Percentiles rank a stretch among this genome's conserved stretches.
phyloP scores from a whole-genome alignment of 805 yeast genomes.

The Lipomyces orientalis region DNA sequence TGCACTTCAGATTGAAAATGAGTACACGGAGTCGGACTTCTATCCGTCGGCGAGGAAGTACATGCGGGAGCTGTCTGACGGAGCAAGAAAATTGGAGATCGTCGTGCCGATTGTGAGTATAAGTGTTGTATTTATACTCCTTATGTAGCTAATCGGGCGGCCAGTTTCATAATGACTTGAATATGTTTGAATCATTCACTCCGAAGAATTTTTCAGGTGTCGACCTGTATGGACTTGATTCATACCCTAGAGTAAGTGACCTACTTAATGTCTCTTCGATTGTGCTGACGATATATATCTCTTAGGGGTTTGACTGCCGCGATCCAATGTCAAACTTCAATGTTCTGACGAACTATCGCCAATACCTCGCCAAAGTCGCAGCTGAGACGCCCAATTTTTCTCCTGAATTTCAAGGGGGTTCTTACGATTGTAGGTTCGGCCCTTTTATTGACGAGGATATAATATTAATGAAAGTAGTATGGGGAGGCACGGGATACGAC shows the following conservation, averaged over 20 bases:
- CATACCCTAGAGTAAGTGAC: conserved; percentile 19
- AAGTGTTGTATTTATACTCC: not conserved
- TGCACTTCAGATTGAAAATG: conserved; percentile 31
- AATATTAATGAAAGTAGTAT: conserved; percentile 1
- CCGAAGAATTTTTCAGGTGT: conserved; percentile 19
- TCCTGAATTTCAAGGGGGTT: conserved; percentile 29
- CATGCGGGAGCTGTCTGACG: conserved; percentile 12
- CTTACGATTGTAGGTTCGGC: conserved; percentile 11
- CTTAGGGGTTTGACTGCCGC: conserved; percentile 17
- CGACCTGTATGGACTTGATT: conserved; percentile 28
- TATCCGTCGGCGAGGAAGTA: conserved; percentile 21
- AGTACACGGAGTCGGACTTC: not conserved
- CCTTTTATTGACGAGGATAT: not conserved
- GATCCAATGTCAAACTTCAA: conserved; percentile 5
- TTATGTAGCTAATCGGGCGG: conserved; percentile 1
- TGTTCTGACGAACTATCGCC: conserved; percentile 13
- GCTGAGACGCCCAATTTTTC: conserved; percentile 16
- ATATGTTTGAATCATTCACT: conserved; percentile 15
- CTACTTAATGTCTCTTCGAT: not conserved
- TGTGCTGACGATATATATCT: not conserved
- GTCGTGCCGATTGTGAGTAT: conserved; percentile 25
- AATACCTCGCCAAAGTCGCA: conserved; percentile 14
- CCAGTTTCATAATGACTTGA: conserved; percentile 28
- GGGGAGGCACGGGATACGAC: conserved; percentile 33
- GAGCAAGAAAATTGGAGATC: conserved; percentile 16